A percentile compares a stretch with the other conserved stretches of the same genome.
These are phyloP conservation scores for Pseudonitzschia pungens DNA, from an alignment of 108 stramenopile genomes.

Conservation along the genomic window DNA sequence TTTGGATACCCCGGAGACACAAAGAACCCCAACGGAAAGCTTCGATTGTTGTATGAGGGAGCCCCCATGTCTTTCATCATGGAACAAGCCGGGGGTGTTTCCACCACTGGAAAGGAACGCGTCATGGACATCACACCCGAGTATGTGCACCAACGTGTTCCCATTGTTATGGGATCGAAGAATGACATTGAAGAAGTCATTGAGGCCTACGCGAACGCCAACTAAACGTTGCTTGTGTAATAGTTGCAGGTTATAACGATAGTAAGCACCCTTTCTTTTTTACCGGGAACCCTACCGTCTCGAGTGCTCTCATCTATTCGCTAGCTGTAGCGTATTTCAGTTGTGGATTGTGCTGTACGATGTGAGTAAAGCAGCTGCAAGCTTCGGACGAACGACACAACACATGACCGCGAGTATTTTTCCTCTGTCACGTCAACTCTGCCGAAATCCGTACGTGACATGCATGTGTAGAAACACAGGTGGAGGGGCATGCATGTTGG, in stretches of 20 bases:
- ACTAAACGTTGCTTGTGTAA: not conserved
- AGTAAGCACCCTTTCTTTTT: conserved; percentile 1
- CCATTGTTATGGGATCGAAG: conserved; percentile 81
- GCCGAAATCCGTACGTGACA: no score
- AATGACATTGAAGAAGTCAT: conserved; percentile 73
- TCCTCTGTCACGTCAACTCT: no score
- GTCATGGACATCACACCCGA: conserved; percentile 72
- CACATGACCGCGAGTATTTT: no score
- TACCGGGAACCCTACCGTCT: not conserved
- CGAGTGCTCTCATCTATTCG: no score
- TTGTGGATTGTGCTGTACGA: no score
- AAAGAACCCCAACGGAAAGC: conserved; percentile 84
- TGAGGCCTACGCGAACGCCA: conserved; percentile 47
- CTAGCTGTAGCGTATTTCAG: no score
- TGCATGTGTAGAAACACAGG: no score
- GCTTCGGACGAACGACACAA: no score
- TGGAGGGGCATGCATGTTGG: no score
- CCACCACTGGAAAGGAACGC: conserved; percentile 67
- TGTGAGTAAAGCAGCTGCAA: no score
- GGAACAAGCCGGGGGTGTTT: conserved; percentile 93
- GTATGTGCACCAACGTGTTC: conserved; percentile 78
- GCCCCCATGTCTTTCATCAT: conserved; percentile 97
- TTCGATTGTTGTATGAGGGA: conserved; percentile 86
- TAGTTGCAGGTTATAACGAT: not conserved
- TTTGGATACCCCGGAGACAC: conserved; percentile 95